These are phyloP conservation scores for Rhizopus arrhizus DNA, from an alignment of 371 early-diverging fungal species.

Conservation along the genomic window DNA sequence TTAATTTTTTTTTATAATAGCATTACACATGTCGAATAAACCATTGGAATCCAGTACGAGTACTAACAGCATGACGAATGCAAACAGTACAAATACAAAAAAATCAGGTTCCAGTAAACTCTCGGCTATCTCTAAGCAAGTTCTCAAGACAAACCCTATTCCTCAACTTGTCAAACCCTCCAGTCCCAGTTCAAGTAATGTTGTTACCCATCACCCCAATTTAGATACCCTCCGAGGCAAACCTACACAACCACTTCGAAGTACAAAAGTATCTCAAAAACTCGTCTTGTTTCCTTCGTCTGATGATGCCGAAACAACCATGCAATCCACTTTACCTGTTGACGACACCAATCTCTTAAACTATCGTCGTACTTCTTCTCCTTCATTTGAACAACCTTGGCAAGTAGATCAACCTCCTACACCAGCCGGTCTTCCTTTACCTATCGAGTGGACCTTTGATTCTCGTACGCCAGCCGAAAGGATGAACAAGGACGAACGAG, in stretches of 20 bases:
- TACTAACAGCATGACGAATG: too few species aligned
- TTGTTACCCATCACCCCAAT: not conserved
- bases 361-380: slow-evolving; percentile 7
- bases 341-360: slow-evolving; percentile 5
- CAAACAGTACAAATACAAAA: slow-evolving; percentile 6
- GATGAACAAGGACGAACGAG: slow-evolving; percentile 65
- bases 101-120: slow-evolving; percentile 20
- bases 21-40: slow-evolving; percentile 26
- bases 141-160: slow-evolving; percentile 38
- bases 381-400: slow-evolving; percentile 23
- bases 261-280: slow-evolving; percentile 90
- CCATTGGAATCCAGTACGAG: slow-evolving; percentile 3
- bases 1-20: not conserved
- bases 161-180: slow-evolving; percentile 33
- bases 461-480: slow-evolving; percentile 66
- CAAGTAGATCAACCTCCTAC: slow-evolving; percentile 24
- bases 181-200: slow-evolving; percentile 3
- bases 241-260: slow-evolving; percentile 68
- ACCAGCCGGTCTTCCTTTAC: slow-evolving; percentile 36
- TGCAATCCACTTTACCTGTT: slow-evolving; percentile 28
- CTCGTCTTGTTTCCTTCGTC: slow-evolving; percentile 84
- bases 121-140: slow-evolving; percentile 46
- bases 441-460: slow-evolving; percentile 44
- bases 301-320: slow-evolving; percentile 32
- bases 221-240: slow-evolving; percentile 25